Percentiles rank a stretch among this genome's conserved stretches.
Evolutionary conservation across 2,329 filamentous ascomycete species (phyloP).

Genomic region (Coniochaeta sp.): DNA sequence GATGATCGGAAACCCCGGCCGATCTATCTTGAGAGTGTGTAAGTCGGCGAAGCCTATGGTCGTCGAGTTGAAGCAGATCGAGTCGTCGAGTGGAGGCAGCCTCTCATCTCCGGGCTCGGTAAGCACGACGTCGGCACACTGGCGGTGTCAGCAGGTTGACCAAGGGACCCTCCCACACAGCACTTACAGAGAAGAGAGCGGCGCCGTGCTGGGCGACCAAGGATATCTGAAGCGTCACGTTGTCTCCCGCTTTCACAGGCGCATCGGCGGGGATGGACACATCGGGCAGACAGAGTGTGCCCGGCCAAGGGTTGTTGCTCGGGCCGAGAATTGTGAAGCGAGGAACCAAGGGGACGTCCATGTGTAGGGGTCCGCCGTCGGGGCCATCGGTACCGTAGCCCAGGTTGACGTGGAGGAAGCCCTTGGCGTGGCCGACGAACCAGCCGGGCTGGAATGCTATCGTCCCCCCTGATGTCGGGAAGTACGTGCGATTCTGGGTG

Average conservation of each 20-base stretch:
- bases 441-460: no score
- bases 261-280: constrained; percentile 67
- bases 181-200: constrained; percentile 63
- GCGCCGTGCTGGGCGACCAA: constrained; percentile 73
- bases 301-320: constrained; percentile 67
- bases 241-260: constrained; percentile 64
- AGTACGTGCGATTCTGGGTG: no score
- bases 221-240: constrained; percentile 76
- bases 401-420: constrained; percentile 79
- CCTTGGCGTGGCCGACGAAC: no score
- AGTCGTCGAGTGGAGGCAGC: no score
- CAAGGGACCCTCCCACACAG: background rate
- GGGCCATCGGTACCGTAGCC: constrained; percentile 62
- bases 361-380: constrained; percentile 61
- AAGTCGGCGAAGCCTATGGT: no score
- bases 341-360: constrained; percentile 69
- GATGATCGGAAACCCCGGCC: no score
- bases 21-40: no score
- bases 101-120: constrained; percentile 68
- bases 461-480: no score
- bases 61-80: no score
- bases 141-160: background rate
- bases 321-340: constrained; percentile 74
- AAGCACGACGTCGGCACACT: constrained; percentile 88
- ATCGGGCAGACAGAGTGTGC: constrained; percentile 76